Conservation (phyloP, 495 filamentous ascomycete species). For the Evernia prunastri region DNA sequence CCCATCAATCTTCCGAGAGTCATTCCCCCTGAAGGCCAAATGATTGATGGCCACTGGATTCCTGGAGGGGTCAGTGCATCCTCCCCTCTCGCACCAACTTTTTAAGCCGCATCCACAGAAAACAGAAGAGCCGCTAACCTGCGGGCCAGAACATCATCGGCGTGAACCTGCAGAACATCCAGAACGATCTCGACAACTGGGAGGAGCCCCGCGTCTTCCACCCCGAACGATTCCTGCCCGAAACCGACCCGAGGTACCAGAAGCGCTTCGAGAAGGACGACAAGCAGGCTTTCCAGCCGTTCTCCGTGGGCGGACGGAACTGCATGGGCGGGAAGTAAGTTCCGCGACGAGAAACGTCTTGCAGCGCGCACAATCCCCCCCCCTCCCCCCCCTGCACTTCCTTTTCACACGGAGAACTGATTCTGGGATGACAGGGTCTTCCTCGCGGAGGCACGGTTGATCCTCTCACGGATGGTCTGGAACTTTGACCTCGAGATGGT, state of each 20-base stretch:
- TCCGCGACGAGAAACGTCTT: too few relatives aligned
- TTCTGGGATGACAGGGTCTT: conserved; percentile 5
- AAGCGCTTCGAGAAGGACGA: conserved; percentile 33
- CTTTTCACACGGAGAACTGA: not conserved
- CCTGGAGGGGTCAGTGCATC: conserved; percentile 8
- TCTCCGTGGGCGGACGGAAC: conserved; percentile 37
- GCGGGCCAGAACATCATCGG: conserved; percentile 12
- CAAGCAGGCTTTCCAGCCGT: conserved; percentile 38
- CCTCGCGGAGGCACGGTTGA: conserved; percentile 15
- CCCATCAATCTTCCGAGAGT: conserved; percentile 15
- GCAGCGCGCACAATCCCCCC: not conserved
- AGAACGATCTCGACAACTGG: conserved; percentile 11
- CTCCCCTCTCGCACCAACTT: too few relatives aligned
- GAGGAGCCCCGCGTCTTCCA: conserved; percentile 15
- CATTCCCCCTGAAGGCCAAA: conserved; percentile 6
- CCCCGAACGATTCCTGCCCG: conserved; percentile 14
- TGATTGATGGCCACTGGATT: conserved; percentile 13
- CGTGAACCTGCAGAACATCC: conserved; percentile 13
- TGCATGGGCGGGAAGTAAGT: conserved; percentile 42
- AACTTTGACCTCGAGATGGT: conserved; percentile 17
- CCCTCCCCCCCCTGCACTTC: not conserved
- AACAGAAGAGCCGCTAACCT: not conserved
- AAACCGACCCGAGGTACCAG: conserved; percentile 8
- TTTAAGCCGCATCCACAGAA: not conserved
- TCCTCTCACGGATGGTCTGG: conserved; percentile 19